Base-by-base conservation (phyloP, 2,329 filamentous ascomycete species). In the Exophiala phaeomuriformis region DNA sequence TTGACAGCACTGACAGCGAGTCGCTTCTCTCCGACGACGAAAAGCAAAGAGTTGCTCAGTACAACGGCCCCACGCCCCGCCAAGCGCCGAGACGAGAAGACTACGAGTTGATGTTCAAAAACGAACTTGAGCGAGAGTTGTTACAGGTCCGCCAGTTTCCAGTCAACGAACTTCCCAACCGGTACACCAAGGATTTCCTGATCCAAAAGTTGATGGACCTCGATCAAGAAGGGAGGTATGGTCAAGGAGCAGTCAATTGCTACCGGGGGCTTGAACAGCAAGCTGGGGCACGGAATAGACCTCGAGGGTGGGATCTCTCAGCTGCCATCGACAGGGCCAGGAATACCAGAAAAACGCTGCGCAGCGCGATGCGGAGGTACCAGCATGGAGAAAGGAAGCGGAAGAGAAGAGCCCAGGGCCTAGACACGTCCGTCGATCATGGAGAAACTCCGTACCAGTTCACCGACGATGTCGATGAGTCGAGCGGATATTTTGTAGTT, bases 91-190 rank as follows among this genome's bases (percentile, higher is more conserved):
- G 36, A 4, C 27, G 31, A 9, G 12, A 41, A 35, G 53, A 53
- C 5, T 59, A 59, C 31, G 47, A 51, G 5, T 32, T 33, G 28
- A 59, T 59, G 56, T 53, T 56, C 29, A 47, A 48, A 29, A 41
- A 52, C 47, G 57, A 59, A 48, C 33, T 59, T 31, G 41, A 43
- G 44, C 47, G 49, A 28, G 57, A 59, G 31, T 32, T 58, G 27
- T 19, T 10, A 28, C 19, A 43, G 9, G 40, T 52, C 28, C 53
- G 57, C 39, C 12, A 39, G 8, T n/a, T 53, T 19, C 19, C 19
- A 19, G 19, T 19, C 29, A 7, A 12, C 3, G 10, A 36, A 5
- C 9, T 51, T 5, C 19, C 30, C n/a, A 47, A 42, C 44, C 29
- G 27, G 8, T 32, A 28, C 5, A 45, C 3, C 8, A 58, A 56